Conservation (phyloP, 2,329 filamentous ascomycete species). For the Colletotrichum salicis region DNA sequence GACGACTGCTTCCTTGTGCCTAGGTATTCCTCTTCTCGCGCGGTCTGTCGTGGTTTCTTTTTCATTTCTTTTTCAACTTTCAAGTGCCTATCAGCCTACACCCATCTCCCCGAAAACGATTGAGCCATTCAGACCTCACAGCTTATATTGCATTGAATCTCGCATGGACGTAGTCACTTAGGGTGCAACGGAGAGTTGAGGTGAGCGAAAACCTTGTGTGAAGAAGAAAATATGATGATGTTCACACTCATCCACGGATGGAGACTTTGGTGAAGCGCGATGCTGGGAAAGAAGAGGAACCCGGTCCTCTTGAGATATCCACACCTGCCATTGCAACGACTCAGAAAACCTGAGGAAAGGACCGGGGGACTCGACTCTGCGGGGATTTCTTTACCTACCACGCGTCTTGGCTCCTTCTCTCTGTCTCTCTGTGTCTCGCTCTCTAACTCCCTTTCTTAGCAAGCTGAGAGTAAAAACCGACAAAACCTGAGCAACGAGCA, state of each 20-base stretch:
- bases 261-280: constrained; percentile 5
- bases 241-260: background rate
- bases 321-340: background rate
- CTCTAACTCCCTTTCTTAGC: background rate
- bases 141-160: background rate
- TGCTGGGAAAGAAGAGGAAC: background rate
- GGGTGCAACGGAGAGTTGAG: constrained; percentile 2
- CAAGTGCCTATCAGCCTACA: background rate
- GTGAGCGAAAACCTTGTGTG: constrained; percentile 17
- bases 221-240: constrained; percentile 18
- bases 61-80: background rate
- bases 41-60: background rate
- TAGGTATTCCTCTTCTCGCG: background rate
- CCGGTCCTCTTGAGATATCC: background rate
- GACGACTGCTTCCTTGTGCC: background rate
- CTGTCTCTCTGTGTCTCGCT: background rate
- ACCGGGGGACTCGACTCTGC: background rate
- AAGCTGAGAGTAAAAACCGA: background rate
- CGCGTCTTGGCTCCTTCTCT: background rate
- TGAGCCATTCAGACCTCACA: background rate
- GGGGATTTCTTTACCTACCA: background rate
- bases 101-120: background rate
- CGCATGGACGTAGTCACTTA: background rate
- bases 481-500: constrained; percentile 5
- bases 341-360: background rate